Conservation (phyloP, 495 filamentous ascomycete species). For the Mycothermus thermophilus region DNA sequence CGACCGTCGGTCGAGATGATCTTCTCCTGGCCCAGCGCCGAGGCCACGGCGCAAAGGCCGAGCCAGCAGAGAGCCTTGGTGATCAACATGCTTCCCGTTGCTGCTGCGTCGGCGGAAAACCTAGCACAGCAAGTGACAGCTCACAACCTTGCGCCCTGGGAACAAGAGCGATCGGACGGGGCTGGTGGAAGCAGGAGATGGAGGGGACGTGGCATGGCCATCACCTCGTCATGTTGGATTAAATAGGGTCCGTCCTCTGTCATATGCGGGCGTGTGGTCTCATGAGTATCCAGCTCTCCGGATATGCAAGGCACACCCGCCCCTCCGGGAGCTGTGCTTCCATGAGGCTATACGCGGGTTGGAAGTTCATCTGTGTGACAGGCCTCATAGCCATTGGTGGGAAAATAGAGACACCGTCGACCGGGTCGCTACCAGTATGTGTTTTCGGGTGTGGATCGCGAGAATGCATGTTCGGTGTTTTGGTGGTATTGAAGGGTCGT, state of each 20-base stretch:
- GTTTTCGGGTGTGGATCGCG: too few species aligned
- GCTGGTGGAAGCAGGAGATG: background rate
- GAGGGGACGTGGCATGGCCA: background rate
- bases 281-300: conserved; percentile 7
- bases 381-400: conserved; percentile 11
- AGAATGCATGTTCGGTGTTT: too few species aligned
- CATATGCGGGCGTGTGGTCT: too few species aligned
- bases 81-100: too few species aligned
- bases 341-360: background rate
- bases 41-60: conserved; percentile 17
- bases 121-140: background rate
- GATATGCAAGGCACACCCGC: conserved; percentile 19
- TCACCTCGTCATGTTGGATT: conserved; percentile 1
- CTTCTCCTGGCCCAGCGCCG: conserved; percentile 42
- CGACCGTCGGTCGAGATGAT: conserved; percentile 37
- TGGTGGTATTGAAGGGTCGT: too few species aligned
- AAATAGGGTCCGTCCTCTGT: too few species aligned
- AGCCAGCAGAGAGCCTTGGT: conserved; percentile 12
- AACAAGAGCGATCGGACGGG: background rate
- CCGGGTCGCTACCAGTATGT: too few species aligned
- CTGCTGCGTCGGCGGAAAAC: too few species aligned
- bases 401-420: conserved; percentile 22
- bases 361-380: too few species aligned
- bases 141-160: background rate
- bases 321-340: background rate